Base-by-base conservation (phyloP, 495 filamentous ascomycete species). In the Astrocystis sublimbata region DNA sequence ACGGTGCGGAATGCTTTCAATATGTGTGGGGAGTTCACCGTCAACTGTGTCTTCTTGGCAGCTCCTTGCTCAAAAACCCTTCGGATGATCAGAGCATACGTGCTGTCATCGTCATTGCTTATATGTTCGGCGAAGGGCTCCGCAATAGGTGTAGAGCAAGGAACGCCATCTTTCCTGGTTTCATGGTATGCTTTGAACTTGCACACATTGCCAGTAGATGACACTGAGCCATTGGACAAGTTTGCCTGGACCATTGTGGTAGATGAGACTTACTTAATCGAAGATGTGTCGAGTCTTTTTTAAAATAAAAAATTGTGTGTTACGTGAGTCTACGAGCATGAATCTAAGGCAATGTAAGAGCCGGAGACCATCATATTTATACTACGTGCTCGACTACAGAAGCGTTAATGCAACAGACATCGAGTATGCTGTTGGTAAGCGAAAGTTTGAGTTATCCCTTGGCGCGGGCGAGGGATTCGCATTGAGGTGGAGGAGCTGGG, bases 1-100 rank as follows among this genome's bases (percentile, higher is more conserved):
- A 76, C 68, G 10, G 68, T 58, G n/a, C 67, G 65, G 15, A 72
- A 69, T 15, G 71, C 69, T 41, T 64, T 65, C 23, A 79, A 70
- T 12, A 82, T 71, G 24, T 75, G 60, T 1, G 74, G 74, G 2
- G 80, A 82, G 55, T 82, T 79, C 60, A 82, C 71, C 19, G 73
- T 62, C 13, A 82, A 57, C 6, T 47, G 65, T 12, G 69, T 76
- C 61, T 70, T 73, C 49, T 68, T 67, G 9, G 69, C 64, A 17
- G 62, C 58, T 9, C 70, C 50, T 15, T 70, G 54, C n/a, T 68
- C 49, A 30, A 64, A 72, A 28, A 58, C 54, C 57, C 60, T 67
- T 28, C 73, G 64, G 56, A 78, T 70, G 30, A 77, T 73, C 21
- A 79, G 62, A 9, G 77, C 76, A 60, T 74, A 77, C 23, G 58